phyloP scores from a whole-genome alignment of 306 rosid genomes.

The Malus fusca region DNA sequence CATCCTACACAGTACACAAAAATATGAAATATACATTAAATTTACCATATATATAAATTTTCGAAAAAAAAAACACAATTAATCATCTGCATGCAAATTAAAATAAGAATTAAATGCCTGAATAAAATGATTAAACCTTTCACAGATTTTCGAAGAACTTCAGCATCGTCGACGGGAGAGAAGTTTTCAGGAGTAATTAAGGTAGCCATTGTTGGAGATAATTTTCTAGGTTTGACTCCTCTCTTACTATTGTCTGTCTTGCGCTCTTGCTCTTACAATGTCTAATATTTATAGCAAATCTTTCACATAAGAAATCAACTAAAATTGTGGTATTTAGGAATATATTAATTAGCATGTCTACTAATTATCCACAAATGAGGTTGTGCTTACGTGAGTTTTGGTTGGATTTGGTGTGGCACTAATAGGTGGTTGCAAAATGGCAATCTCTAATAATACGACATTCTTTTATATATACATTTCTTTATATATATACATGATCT shows the following conservation, averaged over 20 bases:
- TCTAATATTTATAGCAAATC: not conserved
- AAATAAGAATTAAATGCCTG: not conserved
- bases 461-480: not conserved
- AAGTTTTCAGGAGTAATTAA: constrained; percentile 28
- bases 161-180: constrained; percentile 56
- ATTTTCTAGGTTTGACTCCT: not conserved
- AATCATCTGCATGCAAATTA: not conserved
- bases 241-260: not conserved
- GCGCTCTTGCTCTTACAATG: not conserved
- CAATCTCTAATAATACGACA: not conserved
- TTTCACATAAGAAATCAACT: not conserved
- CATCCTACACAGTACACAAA: constrained; percentile 34
- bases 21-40: not conserved
- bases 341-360: not conserved
- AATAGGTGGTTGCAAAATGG: not conserved
- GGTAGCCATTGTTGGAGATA: constrained; percentile 32
- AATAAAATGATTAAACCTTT: constrained; percentile 21
- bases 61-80: too few species aligned
- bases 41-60: not conserved
- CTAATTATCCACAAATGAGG: not conserved
- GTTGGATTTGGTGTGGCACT: constrained; percentile 7
- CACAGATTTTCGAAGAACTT: constrained; percentile 44
- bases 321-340: not conserved
- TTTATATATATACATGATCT: not conserved
- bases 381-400: not conserved